These are phyloP conservation scores for Penicillium pulvis DNA, from an alignment of 495 filamentous ascomycete genomes.

Conservation along the genomic window DNA sequence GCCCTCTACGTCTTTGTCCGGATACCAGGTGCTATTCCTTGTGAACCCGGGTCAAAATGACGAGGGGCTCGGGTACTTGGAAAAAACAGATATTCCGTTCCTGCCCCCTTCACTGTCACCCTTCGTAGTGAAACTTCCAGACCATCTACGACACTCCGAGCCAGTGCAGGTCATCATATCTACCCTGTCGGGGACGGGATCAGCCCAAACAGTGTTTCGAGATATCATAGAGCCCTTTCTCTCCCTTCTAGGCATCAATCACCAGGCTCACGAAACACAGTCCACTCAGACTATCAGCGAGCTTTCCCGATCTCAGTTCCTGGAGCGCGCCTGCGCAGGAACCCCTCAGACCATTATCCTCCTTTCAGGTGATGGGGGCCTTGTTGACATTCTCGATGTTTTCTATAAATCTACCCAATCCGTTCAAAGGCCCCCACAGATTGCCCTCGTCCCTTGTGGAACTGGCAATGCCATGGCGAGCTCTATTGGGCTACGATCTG, in stretches of 20 bases:
- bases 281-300: constrained; percentile 61
- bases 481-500: constrained; percentile 52
- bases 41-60: constrained; percentile 2
- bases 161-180: constrained; percentile 71
- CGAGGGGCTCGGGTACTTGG: constrained; percentile 9
- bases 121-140: constrained; percentile 25
- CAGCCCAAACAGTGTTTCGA: constrained; percentile 58
- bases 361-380: constrained; percentile 83
- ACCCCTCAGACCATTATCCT: constrained; percentile 65
- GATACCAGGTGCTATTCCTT: constrained; percentile 33
- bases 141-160: constrained; percentile 24
- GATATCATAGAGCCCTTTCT: constrained; percentile 61
- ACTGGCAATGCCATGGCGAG: constrained; percentile 88
- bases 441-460: constrained; percentile 74
- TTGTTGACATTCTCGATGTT: constrained; percentile 75
- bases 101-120: constrained; percentile 23
- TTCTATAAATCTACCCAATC: constrained; percentile 40
- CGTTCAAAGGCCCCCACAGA: constrained; percentile 42
- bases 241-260: constrained; percentile 41
- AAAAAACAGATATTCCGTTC: constrained; percentile 17
- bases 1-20: constrained; percentile 2
- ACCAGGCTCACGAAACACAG: constrained; percentile 57
- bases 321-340: constrained; percentile 48
- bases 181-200: constrained; percentile 67
- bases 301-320: constrained; percentile 53